A percentile compares a stretch with the other conserved stretches of the same genome.
Evolutionary conservation across 2,329 filamentous ascomycete genomes (phyloP).

Genomic region (Talaromyces sp.): DNA sequence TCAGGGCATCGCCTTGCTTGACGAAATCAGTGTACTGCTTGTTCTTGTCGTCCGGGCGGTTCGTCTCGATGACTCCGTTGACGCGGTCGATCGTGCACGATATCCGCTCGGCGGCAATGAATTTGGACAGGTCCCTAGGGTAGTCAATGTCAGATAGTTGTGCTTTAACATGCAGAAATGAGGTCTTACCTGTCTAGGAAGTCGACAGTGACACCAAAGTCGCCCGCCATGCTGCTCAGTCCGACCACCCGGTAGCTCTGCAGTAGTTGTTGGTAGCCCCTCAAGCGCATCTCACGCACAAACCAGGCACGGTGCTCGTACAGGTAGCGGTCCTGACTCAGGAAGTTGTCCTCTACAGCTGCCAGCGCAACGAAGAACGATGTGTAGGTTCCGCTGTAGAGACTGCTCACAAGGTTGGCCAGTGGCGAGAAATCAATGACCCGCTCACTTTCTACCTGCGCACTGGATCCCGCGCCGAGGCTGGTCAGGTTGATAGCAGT

Average conservation of each 20-base stretch:
- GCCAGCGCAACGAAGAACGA: slow-evolving; percentile 88
- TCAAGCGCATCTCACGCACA: slow-evolving; percentile 94
- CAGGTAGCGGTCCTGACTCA: slow-evolving; percentile 90
- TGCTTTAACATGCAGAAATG: neutral
- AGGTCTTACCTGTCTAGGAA: slow-evolving; percentile 79
- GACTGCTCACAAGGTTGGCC: slow-evolving; percentile 78
- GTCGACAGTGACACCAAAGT: slow-evolving; percentile 95
- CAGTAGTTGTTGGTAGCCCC: slow-evolving; percentile 92
- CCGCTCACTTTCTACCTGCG: slow-evolving; percentile 69
- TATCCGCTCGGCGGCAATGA: slow-evolving; percentile 91
- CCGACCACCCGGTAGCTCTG: slow-evolving; percentile 97
- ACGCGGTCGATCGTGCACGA: slow-evolving; percentile 97
- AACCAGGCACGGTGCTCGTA: slow-evolving; percentile 97
- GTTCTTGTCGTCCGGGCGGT: slow-evolving; percentile 97
- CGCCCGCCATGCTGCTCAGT: slow-evolving; percentile 93
- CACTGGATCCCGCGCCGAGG: slow-evolving; percentile 62
- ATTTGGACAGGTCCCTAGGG: slow-evolving; percentile 82
- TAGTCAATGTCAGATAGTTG: slow-evolving; percentile 11
- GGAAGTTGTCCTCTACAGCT: slow-evolving; percentile 86
- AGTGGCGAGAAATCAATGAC: slow-evolving; percentile 86
- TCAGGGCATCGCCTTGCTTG: slow-evolving; percentile 93
- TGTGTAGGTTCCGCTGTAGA: slow-evolving; percentile 93
- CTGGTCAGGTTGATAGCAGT: slow-evolving; percentile 84
- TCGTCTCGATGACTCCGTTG: slow-evolving; percentile 95
- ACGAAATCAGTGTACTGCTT: slow-evolving; percentile 99